Base-by-base conservation (phyloP, 2,329 filamentous ascomycete species). In the Beauveria sp. region DNA sequence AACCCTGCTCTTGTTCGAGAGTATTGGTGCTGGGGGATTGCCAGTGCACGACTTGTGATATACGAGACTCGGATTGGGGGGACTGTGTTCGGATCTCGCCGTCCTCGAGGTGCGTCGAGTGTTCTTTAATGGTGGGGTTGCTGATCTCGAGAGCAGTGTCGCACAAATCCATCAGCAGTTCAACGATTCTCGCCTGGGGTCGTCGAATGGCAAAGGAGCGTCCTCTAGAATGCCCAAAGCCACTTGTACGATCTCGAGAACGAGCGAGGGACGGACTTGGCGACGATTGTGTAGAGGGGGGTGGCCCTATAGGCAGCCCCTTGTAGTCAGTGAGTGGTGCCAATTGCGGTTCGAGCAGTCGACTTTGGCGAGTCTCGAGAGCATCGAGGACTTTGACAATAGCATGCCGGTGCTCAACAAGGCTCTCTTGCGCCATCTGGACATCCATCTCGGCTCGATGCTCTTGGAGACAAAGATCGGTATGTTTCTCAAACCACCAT, bases 401-500 rank as follows among this genome's bases (percentile, higher is more conserved):
- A 45, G 90, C 84, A 74, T 96, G 93, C 6, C 95, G 88, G 75
- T 99, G 95, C 70, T 99, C 95, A 7, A 88, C 89, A 54, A 99
- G 79, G 65, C 86, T 91, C 71, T 99, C 95, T 70, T 99, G 95
- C 6, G 93, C 87, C 80, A 98, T 88, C 72, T 99, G 93, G 4
- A 99, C 92, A 68, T 98, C 93, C 90, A 97, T 96, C 73, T 99
- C 95, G 0, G 95, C 93, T 57, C 90, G 88, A 71, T 99, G 95
- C 72, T 99, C 95, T 72, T 98, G 93, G 61, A 97, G 80, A 71
- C 95, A 99, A 22, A 98, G 79, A 69, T 99, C 96, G 2, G 93
- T 96, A 73, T 99, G 95, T 74, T 98, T 99, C 76, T 99, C 95
- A 68, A 99, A 99, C 96, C 95, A 99, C 95, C 95, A 99, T 0